A percentile compares a stretch with the other conserved stretches of the same genome.
Conservation (phyloP, 768 basidiomycete genomes). For the Panellus pusillus region DNA sequence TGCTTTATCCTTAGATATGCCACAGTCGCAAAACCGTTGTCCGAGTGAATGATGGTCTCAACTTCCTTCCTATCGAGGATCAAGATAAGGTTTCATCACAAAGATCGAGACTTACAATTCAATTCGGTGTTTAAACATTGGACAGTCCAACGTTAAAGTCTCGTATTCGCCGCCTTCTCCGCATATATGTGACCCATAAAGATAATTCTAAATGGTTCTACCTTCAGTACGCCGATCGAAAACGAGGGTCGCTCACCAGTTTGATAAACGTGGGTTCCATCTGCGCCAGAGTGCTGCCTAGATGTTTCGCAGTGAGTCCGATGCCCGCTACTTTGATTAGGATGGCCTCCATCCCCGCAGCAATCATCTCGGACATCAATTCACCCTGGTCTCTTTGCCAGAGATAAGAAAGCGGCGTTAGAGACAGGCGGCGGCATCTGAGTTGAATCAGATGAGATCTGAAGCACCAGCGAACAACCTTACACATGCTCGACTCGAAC, state of each 20-base stretch:
- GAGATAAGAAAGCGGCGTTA: conserved; percentile 83
- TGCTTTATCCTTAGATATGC: conserved; percentile 83
- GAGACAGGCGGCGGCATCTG: conserved; percentile 77
- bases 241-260: conserved; percentile 50
- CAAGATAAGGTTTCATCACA: background rate
- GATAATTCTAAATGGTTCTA: conserved; percentile 51
- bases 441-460: background rate
- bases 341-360: conserved; percentile 73
- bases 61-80: conserved; percentile 49
- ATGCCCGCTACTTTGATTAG: conserved; percentile 97
- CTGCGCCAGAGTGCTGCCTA: conserved; percentile 71
- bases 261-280: conserved; percentile 73
- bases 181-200: conserved; percentile 91
- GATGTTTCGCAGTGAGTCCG: conserved; percentile 74
- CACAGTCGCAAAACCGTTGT: conserved; percentile 84
- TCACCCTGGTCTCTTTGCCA: conserved; percentile 94
- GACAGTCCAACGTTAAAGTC: conserved; percentile 86
- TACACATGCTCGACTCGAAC: conserved; percentile 98
- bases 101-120: conserved; percentile 50
- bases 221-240: background rate
- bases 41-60: conserved; percentile 75
- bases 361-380: conserved; percentile 85
- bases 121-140: conserved; percentile 81
- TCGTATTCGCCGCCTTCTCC: conserved; percentile 99
- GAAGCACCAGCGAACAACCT: conserved; percentile 25